Evolutionary conservation across 177 flowering plant species (phyloP), one percentile per base, ranked within the genome.

Genomic region (Vitis hybrid): DNA sequence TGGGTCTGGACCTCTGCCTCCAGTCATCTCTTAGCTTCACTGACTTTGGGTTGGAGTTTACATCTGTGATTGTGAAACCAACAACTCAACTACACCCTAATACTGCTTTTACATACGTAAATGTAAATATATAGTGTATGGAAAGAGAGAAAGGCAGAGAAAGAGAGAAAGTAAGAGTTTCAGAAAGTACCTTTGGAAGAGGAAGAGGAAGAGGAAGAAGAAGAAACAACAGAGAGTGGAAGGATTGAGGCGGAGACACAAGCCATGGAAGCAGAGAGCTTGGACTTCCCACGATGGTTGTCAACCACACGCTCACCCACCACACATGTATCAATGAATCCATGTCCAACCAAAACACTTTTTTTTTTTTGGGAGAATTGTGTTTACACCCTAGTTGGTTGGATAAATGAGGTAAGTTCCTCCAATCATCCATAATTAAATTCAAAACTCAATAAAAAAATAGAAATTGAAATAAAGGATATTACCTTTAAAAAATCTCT

Each of bases 1-100:
- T 91, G 56, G 97, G 93, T 72, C 65, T 88, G n/a, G 99, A 92
- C 9, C 87, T 83, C 54, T 87, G 72, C 79, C 97, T 84, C 99
- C 99, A 94, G 75, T 92, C 99, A 10, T 89, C 91, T 70, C 97
- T 83, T 58, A 89, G 65, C 72, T 87, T 87, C 75, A 77, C 86
- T 35, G 89, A 69, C 24, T 81, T 84, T 21, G 85, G 48, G 57
- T 60, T 78, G 14, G 79, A 56, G 27, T 66, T 77, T 30, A 49
- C 66, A 35, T 73, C 81, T 80, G 75, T 14, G 12, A 7, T 16
- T 6, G 9, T 40, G 2, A 24, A 51, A 14, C 27, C 59, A 54
- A 16, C 15, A 67, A 3, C 16, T 27, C 15, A 19, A 27, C 30
- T 27, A 27, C 30, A 27, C 30, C 30, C 30, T 27, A 10, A 16